Evolutionary conservation across 2,329 filamentous ascomycete genomes (phyloP).

Genomic region (Akanthomyces dipterigenus): DNA sequence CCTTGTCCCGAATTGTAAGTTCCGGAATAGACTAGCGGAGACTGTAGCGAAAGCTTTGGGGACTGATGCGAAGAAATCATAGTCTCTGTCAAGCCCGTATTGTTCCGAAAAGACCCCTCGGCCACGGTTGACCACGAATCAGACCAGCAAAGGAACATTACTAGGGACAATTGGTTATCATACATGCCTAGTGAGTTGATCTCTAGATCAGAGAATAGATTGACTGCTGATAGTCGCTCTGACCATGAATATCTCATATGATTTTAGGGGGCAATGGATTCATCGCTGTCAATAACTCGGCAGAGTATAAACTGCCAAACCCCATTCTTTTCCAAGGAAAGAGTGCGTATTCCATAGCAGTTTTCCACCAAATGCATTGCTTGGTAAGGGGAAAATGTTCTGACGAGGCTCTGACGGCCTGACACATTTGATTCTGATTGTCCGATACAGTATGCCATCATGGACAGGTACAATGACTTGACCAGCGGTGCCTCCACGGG

Average conservation of each 20-base stretch:
- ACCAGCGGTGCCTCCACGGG: background rate
- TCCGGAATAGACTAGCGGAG: too few species aligned
- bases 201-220: accelerated
- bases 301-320: background rate
- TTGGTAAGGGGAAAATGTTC: too few species aligned
- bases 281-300: background rate
- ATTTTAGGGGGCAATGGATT: background rate
- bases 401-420: too few species aligned
- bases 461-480: background rate
- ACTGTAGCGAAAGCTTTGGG: background rate
- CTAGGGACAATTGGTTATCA: background rate
- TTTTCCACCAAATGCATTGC: background rate
- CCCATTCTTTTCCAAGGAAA: background rate
- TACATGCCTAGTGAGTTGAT: background rate
- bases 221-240: background rate
- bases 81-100: background rate
- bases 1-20: background rate
- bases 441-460: background rate
- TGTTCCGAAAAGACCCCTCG: background rate
- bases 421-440: background rate
- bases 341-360: background rate
- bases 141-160: background rate
- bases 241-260: too few species aligned
- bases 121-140: background rate
- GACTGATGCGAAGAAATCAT: too few species aligned